Percentiles rank a stretch among this genome's conserved stretches.
phyloP scores from a whole-genome alignment of 2,329 filamentous ascomycete genomes.

The Colletotrichum sp. region DNA sequence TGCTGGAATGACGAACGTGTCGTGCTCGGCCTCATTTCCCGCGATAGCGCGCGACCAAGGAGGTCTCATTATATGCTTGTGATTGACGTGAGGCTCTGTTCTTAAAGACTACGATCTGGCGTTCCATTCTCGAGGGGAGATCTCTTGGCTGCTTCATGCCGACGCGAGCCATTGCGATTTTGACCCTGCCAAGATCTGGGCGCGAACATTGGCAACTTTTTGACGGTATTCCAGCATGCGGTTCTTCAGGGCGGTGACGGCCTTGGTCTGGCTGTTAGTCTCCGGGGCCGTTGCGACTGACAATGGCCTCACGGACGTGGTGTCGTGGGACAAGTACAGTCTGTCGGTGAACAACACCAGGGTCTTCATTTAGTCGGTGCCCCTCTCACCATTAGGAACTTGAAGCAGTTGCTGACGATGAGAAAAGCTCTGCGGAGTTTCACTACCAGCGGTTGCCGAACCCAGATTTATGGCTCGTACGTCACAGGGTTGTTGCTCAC shows the following conservation, averaged over 20 bases:
- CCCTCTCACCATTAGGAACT: slow-evolving; percentile 15
- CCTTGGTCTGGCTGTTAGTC: slow-evolving; percentile 5
- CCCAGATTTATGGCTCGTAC: slow-evolving; percentile 58
- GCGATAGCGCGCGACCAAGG: not conserved
- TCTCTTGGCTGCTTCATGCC: not conserved
- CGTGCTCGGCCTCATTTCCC: slow-evolving; percentile 5
- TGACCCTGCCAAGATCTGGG: not conserved
- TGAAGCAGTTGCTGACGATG: slow-evolving; percentile 68
- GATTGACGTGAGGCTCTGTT: not conserved
- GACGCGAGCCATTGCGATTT: not conserved
- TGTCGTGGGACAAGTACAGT: slow-evolving; percentile 77
- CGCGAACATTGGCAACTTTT: not conserved
- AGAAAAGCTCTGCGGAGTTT: slow-evolving; percentile 69
- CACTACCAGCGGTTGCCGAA: slow-evolving; percentile 66
- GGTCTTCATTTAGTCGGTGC: slow-evolving; percentile 1
- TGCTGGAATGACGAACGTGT: slow-evolving; percentile 7
- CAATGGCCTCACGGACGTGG: slow-evolving; percentile 45
- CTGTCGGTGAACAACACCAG: slow-evolving; percentile 67
- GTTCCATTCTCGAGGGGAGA: not conserved
- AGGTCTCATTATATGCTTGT: not conserved
- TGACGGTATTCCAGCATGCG: not conserved
- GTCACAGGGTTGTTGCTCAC: not conserved
- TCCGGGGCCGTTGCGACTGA: slow-evolving; percentile 35
- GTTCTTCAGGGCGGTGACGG: not conserved
- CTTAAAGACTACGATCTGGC: not conserved